Conservation (phyloP, 495 filamentous ascomycete species). For the Tuber microsphaerosporum region DNA sequence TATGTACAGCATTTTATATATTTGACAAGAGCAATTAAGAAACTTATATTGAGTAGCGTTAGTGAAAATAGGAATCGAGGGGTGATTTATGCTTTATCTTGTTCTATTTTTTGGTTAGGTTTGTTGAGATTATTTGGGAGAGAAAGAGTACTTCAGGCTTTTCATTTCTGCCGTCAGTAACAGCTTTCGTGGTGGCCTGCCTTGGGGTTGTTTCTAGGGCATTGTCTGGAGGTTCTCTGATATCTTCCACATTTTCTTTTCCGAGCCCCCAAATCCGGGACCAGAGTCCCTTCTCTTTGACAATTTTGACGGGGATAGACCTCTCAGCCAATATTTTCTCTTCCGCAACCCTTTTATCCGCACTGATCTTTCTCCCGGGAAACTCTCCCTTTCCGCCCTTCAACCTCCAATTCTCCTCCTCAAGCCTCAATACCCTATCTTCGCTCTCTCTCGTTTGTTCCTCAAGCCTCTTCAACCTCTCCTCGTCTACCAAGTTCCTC, state of each 20-base stretch:
- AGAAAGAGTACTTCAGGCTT: background rate
- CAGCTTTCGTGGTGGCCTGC: background rate
- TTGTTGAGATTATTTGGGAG: conserved; percentile 3
- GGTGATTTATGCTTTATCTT: background rate
- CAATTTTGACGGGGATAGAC: background rate
- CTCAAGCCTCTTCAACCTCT: conserved; percentile 58
- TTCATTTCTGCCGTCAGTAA: background rate
- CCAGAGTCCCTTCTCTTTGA: background rate
- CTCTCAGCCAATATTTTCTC: background rate
- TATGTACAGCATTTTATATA: background rate
- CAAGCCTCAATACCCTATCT: conserved; percentile 55
- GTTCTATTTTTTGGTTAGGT: background rate
- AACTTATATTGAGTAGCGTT: background rate
- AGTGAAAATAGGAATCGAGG: background rate
- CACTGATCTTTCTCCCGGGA: conserved; percentile 10
- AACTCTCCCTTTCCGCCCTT: conserved; percentile 29
- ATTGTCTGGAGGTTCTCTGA: background rate
- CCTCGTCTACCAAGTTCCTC: conserved; percentile 41
- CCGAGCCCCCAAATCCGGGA: background rate
- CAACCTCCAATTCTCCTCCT: conserved; percentile 46
- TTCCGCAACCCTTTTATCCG: background rate
- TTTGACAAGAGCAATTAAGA: background rate
- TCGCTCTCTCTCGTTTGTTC: conserved; percentile 42
- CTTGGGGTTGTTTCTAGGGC: background rate
- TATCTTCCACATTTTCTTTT: background rate